Conservation (phyloP, 1,284 basidiomycete species). For the Vanrija sp. region DNA sequence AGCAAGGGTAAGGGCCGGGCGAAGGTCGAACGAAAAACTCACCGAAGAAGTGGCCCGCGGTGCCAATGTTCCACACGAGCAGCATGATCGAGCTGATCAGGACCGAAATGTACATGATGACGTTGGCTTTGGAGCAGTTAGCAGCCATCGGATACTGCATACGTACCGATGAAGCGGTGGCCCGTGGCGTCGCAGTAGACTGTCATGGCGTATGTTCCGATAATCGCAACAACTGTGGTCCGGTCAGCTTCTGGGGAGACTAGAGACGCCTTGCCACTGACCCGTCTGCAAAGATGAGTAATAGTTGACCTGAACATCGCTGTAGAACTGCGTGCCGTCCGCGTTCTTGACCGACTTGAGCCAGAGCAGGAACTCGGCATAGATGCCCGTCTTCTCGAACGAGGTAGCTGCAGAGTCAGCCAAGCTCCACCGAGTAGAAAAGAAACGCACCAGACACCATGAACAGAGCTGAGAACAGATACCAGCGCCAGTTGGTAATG, state of each 20-base stretch:
- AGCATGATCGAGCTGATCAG: slow-evolving; percentile 34
- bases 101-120: slow-evolving; percentile 32
- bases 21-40: too few species aligned
- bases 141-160: too few species aligned
- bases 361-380: slow-evolving; percentile 35
- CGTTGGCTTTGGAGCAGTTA: too few species aligned
- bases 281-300: slow-evolving; percentile 29
- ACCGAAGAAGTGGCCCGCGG: slow-evolving; percentile 35
- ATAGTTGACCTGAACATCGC: slow-evolving; percentile 27
- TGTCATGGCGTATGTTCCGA: slow-evolving; percentile 35
- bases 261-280: too few species aligned
- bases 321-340: slow-evolving; percentile 3
- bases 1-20: too few species aligned
- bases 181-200: slow-evolving; percentile 31
- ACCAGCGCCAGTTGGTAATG: slow-evolving; percentile 28
- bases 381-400: slow-evolving; percentile 39
- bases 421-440: slow-evolving; percentile 23
- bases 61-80: slow-evolving; percentile 32
- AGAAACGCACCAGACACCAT: slow-evolving; percentile 26
- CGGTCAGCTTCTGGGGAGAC: too few species aligned
- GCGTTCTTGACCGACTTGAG: slow-evolving; percentile 19
- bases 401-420: background rate
- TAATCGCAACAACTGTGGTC: too few species aligned
- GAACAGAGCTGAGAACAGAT: slow-evolving; percentile 37
- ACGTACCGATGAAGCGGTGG: slow-evolving; percentile 42